phyloP scores from a whole-genome alignment of 352 stramenopile genomes.

The Phytophthora macrochlamydospora region DNA sequence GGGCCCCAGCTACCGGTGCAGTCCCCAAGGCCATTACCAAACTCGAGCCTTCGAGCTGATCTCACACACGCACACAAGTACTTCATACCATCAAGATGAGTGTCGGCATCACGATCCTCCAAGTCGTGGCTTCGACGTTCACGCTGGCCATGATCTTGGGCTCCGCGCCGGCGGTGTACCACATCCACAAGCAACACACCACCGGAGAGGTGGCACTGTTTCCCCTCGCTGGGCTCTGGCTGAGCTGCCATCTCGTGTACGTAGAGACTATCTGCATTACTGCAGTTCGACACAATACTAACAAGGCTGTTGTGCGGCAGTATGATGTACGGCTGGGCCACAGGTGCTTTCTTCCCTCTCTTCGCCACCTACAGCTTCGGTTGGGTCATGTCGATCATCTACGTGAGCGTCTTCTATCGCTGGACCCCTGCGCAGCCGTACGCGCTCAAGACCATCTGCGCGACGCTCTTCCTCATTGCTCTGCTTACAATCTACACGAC shows the following conservation, averaged over 20 bases:
- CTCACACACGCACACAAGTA: conserved; percentile 1
- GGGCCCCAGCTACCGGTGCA: not conserved
- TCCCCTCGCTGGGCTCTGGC: conserved; percentile 36
- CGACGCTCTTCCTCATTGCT: conserved; percentile 14
- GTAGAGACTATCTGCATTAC: not conserved
- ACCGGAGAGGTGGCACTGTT: conserved; percentile 29
- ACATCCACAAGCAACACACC: conserved; percentile 25
- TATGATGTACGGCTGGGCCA: conserved; percentile 31
- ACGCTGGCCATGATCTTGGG: conserved; percentile 40
- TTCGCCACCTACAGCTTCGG: conserved; percentile 35
- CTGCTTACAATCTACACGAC: conserved; percentile 27
- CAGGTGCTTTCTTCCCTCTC: conserved; percentile 36
- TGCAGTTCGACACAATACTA: not conserved
- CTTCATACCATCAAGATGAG: conserved; percentile 15
- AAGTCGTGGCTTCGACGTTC: conserved; percentile 37
- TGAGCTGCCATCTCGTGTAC: conserved; percentile 41
- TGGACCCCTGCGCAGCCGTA: conserved; percentile 23
- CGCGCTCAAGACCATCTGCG: conserved; percentile 19
- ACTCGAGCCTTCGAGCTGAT: conserved; percentile 15
- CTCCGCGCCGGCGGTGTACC: conserved; percentile 33
- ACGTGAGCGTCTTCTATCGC: conserved; percentile 28
- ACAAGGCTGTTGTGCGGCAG: conserved; percentile 6
- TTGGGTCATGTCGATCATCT: conserved; percentile 21
- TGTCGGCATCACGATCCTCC: conserved; percentile 26
- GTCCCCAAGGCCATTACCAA: conserved; percentile 14